phyloP scores from a whole-genome alignment of 805 yeast genomes.

The Pichia nanzhaoensis region DNA sequence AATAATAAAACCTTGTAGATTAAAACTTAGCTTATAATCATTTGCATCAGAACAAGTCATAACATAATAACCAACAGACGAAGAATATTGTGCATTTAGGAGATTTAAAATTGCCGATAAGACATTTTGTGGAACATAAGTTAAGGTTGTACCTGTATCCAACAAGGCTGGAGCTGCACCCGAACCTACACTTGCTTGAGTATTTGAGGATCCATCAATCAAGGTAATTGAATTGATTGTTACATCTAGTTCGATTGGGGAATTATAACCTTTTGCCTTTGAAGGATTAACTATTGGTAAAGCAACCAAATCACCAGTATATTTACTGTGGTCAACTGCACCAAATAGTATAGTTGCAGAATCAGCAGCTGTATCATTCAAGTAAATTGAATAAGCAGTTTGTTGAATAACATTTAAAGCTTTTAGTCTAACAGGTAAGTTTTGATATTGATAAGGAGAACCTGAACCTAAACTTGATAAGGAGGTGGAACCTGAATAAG shows the following conservation, averaged over 20 bases:
- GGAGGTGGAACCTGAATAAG: conserved; percentile 29
- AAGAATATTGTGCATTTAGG: conserved; percentile 38
- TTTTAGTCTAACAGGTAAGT: conserved; percentile 58
- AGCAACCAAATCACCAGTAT: conserved; percentile 43
- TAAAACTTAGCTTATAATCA: conserved; percentile 32
- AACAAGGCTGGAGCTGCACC: conserved; percentile 36
- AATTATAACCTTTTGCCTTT: conserved; percentile 26
- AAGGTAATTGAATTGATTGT: conserved; percentile 35
- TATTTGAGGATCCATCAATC: conserved; percentile 8
- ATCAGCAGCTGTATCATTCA: conserved; percentile 37
- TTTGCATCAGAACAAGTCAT: conserved; percentile 35
- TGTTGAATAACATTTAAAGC: conserved; percentile 48
- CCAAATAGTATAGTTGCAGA: conserved; percentile 63
- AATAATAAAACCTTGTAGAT: conserved; percentile 52
- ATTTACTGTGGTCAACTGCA: conserved; percentile 61
- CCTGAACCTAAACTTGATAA: not conserved
- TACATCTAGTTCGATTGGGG: conserved; percentile 42
- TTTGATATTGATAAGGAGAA: conserved; percentile 42
- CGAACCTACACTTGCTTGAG: conserved; percentile 19
- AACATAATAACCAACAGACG: conserved; percentile 37
- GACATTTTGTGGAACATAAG: conserved; percentile 37
- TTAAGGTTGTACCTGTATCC: conserved; percentile 55
- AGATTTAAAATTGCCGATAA: conserved; percentile 21
- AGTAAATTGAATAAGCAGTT: conserved; percentile 54
- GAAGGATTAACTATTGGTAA: conserved; percentile 45